Evolutionary conservation across 768 basidiomycete species (phyloP), one percentile per base, ranked within the genome.

Genomic region (Cystofilobasidium capitatum): DNA sequence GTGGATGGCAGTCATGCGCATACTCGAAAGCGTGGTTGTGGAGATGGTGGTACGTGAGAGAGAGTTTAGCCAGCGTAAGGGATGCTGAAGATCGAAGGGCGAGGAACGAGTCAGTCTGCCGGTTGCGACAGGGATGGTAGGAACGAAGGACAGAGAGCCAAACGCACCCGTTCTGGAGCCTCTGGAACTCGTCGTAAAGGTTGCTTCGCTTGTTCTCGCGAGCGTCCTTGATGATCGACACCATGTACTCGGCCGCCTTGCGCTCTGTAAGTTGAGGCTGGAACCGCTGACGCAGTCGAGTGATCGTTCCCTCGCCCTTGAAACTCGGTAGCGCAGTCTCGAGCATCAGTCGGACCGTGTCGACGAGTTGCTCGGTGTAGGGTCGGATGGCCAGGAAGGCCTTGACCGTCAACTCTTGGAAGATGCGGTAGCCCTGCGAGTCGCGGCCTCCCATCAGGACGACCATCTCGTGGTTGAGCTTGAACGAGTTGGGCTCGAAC

Each of bases 391-490:
- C 90, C 49, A 99, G 84, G 83, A 99, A 99, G 0, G 90, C 93
- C 77, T 97, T 96, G 72, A 98, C 85, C 3, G 89, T 90, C 40
- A 99, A 83, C 74, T 89, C 89, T 73, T 89, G 87, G 81, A 98
- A 99, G 44, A 91, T 82, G 65, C 88, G 86, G 77, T 94, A 99
- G 24, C 96, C 96, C 78, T 93, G 89, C 0, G 91, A 93, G 74
- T 88, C 83, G 71, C 88, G 83, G 13, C 96, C 96, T 58, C 96
- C 96, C 96, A 99, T 99, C 37, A 98, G 79, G 17, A 88, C 82
- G 22, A 98, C 88, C 96, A 99, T 99, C 77, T 99, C 96, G 76
- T 97, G 93, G 69, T 91, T 96, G 58, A 99, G 83, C 79, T 99
- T 99, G 85, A 99, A 99, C 14, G 91, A 94, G 75, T 82, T 88